Evolutionary conservation across 805 yeast genomes (phyloP).

Genomic region (Cyberlindnera meyerae): DNA sequence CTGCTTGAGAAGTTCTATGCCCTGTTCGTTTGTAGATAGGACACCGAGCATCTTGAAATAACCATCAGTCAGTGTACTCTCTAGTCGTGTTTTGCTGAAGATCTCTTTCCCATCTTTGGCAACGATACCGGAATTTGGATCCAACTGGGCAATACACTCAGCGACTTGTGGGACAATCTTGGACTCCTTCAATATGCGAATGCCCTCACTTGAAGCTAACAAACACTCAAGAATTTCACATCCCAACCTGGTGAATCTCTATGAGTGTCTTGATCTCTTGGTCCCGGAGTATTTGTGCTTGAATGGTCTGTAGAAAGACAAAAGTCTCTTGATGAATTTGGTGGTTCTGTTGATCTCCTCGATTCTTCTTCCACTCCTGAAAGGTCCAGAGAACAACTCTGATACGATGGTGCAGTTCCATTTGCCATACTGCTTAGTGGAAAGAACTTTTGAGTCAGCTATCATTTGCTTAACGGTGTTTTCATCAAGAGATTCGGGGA

Average conservation of each 20-base stretch:
- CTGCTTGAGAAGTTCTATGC: conserved; percentile 64
- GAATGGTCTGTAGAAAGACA: conserved; percentile 89
- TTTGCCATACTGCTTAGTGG: conserved; percentile 69
- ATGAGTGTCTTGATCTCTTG: conserved; percentile 44
- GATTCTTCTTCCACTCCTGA: conserved; percentile 63
- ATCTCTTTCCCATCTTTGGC: conserved; percentile 60
- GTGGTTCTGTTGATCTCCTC: conserved; percentile 77
- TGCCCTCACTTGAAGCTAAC: conserved; percentile 60
- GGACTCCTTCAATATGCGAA: conserved; percentile 58
- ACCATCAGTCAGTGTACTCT: conserved; percentile 64
- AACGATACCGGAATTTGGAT: conserved; percentile 69
- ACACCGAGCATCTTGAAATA: conserved; percentile 78
- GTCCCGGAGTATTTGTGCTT: conserved; percentile 70
- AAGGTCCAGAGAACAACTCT: conserved; percentile 77
- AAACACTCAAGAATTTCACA: conserved; percentile 67
- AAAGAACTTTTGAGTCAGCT: conserved; percentile 61
- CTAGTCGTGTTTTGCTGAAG: conserved; percentile 54
- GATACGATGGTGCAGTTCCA: conserved; percentile 86
- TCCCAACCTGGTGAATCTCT: conserved; percentile 65
- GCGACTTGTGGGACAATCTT: conserved; percentile 85
- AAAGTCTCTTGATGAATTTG: conserved; percentile 75
- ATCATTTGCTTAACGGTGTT: conserved; percentile 60
- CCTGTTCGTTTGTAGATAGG: conserved; percentile 53
- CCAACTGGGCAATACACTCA: conserved; percentile 81
- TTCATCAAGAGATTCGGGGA: conserved; percentile 43